phyloP scores from a whole-genome alignment of 2,329 filamentous ascomycete genomes.

The Orbilia brochopaga region DNA sequence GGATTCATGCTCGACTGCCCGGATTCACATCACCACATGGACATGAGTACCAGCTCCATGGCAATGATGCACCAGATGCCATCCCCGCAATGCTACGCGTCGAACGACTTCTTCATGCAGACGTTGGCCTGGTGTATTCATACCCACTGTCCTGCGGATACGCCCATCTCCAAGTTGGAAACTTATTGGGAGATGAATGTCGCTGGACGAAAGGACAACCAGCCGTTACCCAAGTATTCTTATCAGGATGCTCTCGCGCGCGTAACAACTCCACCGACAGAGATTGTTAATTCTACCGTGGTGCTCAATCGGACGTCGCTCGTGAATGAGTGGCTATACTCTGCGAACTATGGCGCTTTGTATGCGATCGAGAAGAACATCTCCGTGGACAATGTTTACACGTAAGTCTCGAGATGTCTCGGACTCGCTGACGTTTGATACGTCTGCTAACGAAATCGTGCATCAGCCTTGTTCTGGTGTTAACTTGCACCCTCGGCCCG shows the following conservation, averaged over 20 bases:
- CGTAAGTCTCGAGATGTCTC: slow-evolving; percentile 8
- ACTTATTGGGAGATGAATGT: slow-evolving; percentile 22
- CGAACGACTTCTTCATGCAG: slow-evolving; percentile 23
- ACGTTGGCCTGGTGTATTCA: slow-evolving; percentile 35
- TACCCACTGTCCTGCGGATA: slow-evolving; percentile 14
- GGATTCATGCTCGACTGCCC: slow-evolving; percentile 14
- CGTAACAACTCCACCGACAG: slow-evolving; percentile 12
- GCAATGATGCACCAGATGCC: slow-evolving; percentile 15
- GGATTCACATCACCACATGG: background rate
- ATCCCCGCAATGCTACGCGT: slow-evolving; percentile 17
- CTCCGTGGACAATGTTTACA: slow-evolving; percentile 23
- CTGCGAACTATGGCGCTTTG: slow-evolving; percentile 15
- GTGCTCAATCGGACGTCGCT: slow-evolving; percentile 23
- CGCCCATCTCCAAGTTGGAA: slow-evolving; percentile 3
- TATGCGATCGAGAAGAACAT: slow-evolving; percentile 19
- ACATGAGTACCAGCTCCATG: slow-evolving; percentile 3
- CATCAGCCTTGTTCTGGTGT: slow-evolving; percentile 52
- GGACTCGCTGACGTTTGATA: background rate
- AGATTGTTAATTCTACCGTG: slow-evolving; percentile 7
- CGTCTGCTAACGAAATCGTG: background rate
- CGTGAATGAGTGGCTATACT: slow-evolving; percentile 22
- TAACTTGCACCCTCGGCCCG: slow-evolving; percentile 57
- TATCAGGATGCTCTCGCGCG: slow-evolving; percentile 34
- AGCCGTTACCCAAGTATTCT: slow-evolving; percentile 34
- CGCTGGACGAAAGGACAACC: slow-evolving; percentile 13